Percentiles rank a stretch among this genome's conserved stretches.
Evolutionary conservation across 164 flowering plant species (phyloP).

Genomic region (Akebia trifoliata): DNA sequence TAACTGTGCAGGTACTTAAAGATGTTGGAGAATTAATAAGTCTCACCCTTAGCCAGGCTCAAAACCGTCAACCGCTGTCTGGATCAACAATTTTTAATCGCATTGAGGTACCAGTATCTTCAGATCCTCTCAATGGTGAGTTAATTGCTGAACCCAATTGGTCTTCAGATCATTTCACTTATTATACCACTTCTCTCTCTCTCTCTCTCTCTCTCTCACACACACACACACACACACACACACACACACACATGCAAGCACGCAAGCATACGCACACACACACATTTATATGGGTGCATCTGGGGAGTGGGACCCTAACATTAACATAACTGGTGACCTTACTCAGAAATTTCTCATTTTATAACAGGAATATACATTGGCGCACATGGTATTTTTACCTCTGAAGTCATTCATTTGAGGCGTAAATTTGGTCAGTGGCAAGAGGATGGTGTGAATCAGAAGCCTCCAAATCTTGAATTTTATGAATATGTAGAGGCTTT

Average conservation of each 20-base stretch:
- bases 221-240: no score
- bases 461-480: conserved; percentile 59
- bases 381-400: conserved; percentile 70
- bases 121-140: conserved; percentile 85
- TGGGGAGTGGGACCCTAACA: no score
- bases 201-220: no score
- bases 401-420: conserved; percentile 82
- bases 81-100: conserved; percentile 87
- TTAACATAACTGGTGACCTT: no score
- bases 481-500: conserved; percentile 97
- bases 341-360: no score
- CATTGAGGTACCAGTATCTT: conserved; percentile 58
- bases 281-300: no score
- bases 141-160: conserved; percentile 1
- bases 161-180: no score
- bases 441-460: conserved; percentile 44
- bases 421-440: conserved; percentile 88
- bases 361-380: conserved; percentile 76
- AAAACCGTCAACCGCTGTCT: conserved; percentile 65
- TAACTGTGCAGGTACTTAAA: conserved; percentile 63
- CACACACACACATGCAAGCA: no score
- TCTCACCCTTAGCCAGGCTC: conserved; percentile 64
- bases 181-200: no score
- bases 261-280: no score
- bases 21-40: conserved; percentile 69